These are phyloP conservation scores for Colletotrichum euphorbiae DNA, from an alignment of 2,329 filamentous ascomycete genomes.

Conservation along the genomic window DNA sequence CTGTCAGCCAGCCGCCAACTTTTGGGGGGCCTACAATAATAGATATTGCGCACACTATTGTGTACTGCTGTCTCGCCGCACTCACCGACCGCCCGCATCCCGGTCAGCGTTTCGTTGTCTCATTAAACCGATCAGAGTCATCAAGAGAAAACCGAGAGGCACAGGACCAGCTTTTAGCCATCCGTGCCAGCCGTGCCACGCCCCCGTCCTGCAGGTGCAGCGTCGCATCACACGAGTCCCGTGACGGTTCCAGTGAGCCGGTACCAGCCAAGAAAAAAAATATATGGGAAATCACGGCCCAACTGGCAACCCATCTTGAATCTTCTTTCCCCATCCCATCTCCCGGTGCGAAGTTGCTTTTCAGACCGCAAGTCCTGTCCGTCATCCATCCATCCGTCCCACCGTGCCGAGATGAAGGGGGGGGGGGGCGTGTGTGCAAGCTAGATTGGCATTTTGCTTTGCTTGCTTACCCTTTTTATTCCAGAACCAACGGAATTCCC, in stretches of 20 bases:
- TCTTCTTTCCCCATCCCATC: conserved; percentile 13
- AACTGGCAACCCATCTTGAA: too few relatives aligned
- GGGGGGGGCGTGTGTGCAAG: conserved; percentile 2
- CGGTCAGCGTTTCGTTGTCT: conserved; percentile 30
- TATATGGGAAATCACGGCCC: background rate
- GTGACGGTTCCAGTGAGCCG: conserved; percentile 34
- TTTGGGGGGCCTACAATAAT: background rate
- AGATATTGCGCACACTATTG: too few relatives aligned
- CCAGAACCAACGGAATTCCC: background rate
- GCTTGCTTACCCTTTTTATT: conserved; percentile 4
- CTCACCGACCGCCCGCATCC: conserved; percentile 20
- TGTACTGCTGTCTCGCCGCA: too few relatives aligned
- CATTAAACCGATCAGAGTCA: conserved; percentile 5
- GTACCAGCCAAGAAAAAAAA: conserved; percentile 13
- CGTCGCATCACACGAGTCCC: conserved; percentile 31
- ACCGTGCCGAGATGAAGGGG: conserved; percentile 1
- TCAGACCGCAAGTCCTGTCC: background rate
- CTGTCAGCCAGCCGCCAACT: conserved; percentile 19
- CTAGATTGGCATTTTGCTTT: background rate
- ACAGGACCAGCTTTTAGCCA: conserved; percentile 5
- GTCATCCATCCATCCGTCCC: conserved; percentile 1
- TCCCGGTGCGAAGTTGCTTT: conserved; percentile 6
- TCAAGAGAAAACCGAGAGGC: conserved; percentile 4
- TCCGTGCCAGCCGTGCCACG: conserved; percentile 23
- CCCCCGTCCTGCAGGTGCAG: conserved; percentile 31